Evolutionary conservation across 352 stramenopile species (phyloP), one percentile per base, ranked within the genome.

Genomic region (Blastocystis sp.): DNA sequence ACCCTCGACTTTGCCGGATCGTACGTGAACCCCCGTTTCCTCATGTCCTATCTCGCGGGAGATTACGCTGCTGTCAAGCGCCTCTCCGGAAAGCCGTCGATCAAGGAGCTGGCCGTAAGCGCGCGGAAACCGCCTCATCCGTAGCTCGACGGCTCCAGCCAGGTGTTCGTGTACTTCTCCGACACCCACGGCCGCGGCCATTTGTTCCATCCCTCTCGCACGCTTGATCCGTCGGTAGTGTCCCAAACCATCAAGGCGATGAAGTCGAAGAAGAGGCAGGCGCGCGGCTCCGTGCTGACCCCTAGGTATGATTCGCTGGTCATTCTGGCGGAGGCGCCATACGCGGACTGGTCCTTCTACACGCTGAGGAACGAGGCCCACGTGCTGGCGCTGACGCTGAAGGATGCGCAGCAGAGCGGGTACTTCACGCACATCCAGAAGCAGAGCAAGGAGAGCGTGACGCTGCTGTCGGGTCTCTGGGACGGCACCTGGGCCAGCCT

Each of bases 101-200:
- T 84, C 38, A 68, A 84, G 2, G 21, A 57, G 57, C 45, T 84
- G 0, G 28, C 0, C 24, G 74, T 84, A 0, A 28, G 21, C 28
- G 3, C 19, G 3, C 42, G 17, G 1, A 2, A 17, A 6, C 66
- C 28, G 34, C 7, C 10, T 84, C 0, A 84, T 84, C 48, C 24
- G 11, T 84, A 84, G 74, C 28, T 84, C 17, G 69, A 28, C 24
- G 28, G n/a, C 7, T 0, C 19, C 43, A 59, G 66, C 24, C 11
- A 59, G 28, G 24, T 84, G 6, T 19, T 69, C 21, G 34, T 84
- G 4, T 84, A 66, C 45, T 84, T 52, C 45, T 45, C 57, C n/a
- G 74, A 84, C 34, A 57, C 74, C 45, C 74, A 84, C 45, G 74
- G 74, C n/a, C 0, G 74, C 65, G 74, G 74, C n/a, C 68, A 54